These are phyloP conservation scores for Vanilla planifolia DNA, from an alignment of 106 monocot genomes.

Conservation along the genomic window DNA sequence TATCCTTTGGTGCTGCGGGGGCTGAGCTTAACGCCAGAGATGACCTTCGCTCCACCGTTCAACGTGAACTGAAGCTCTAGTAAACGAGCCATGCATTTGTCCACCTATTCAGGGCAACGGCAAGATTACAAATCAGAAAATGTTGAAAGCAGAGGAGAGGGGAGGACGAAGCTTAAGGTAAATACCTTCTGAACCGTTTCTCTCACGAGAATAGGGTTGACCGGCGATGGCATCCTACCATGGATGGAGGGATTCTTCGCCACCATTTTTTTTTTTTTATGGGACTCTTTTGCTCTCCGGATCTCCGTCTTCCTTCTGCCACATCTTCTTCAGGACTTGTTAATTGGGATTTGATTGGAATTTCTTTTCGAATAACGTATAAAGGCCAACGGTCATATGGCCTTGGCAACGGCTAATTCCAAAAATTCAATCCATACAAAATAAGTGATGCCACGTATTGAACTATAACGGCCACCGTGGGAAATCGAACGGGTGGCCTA, in stretches of 20 bases:
- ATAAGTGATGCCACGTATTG: too few relatives aligned
- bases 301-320: too few relatives aligned
- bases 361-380: too few relatives aligned
- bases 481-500: too few relatives aligned
- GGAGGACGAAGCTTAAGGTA: not conserved
- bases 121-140: not conserved
- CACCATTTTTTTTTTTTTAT: constrained; percentile 37
- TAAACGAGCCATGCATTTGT: constrained; percentile 78
- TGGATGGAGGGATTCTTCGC: constrained; percentile 61
- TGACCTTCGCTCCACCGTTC: constrained; percentile 54
- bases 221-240: constrained; percentile 29
- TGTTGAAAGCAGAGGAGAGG: not conserved
- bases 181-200: constrained; percentile 75
- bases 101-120: constrained; percentile 36
- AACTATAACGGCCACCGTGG: too few relatives aligned
- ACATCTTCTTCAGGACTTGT: too few relatives aligned
- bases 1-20: constrained; percentile 79
- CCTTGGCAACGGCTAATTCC: too few relatives aligned
- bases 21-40: constrained; percentile 64
- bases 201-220: constrained; percentile 58
- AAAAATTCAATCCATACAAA: too few relatives aligned
- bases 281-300: not conserved
- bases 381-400: too few relatives aligned
- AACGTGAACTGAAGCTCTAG: constrained; percentile 90
- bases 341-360: too few relatives aligned